Conservation (phyloP, 2,329 filamentous ascomycete genomes). For the Cadophora malorum region DNA sequence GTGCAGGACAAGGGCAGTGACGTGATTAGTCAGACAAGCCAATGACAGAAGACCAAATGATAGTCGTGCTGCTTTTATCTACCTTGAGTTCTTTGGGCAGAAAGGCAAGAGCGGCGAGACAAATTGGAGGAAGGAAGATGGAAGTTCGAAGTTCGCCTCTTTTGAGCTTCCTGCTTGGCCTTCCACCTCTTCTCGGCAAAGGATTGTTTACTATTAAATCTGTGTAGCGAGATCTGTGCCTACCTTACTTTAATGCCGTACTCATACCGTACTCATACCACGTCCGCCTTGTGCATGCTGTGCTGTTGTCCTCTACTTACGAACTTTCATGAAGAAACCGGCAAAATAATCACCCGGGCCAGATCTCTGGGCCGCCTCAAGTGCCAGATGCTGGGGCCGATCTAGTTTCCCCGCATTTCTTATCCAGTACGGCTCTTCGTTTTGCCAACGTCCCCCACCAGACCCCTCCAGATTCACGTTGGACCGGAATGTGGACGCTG, state of each 20-base stretch:
- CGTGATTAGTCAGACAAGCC: background rate
- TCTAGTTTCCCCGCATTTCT: conserved; percentile 11
- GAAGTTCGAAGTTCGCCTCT: no score
- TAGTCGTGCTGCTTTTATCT: background rate
- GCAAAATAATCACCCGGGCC: conserved; percentile 12
- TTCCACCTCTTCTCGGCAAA: no score
- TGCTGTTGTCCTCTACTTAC: background rate
- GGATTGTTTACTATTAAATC: no score
- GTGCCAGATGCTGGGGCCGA: conserved; percentile 10
- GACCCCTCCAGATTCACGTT: background rate
- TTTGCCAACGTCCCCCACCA: conserved; percentile 17
- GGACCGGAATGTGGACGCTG: background rate
- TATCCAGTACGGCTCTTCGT: conserved; percentile 11
- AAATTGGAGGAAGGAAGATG: background rate
- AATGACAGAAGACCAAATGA: background rate
- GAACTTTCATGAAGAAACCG: background rate
- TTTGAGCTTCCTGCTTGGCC: no score
- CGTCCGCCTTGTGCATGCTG: background rate
- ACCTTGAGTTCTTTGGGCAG: background rate
- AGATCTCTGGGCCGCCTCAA: background rate
- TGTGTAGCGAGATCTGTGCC: no score
- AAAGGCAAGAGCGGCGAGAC: background rate
- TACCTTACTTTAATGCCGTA: no score
- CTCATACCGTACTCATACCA: no score
- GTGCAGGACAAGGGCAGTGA: background rate